These are phyloP conservation scores for Lachnellula willkommii DNA, from an alignment of 2,329 filamentous ascomycete genomes.

Conservation along the genomic window DNA sequence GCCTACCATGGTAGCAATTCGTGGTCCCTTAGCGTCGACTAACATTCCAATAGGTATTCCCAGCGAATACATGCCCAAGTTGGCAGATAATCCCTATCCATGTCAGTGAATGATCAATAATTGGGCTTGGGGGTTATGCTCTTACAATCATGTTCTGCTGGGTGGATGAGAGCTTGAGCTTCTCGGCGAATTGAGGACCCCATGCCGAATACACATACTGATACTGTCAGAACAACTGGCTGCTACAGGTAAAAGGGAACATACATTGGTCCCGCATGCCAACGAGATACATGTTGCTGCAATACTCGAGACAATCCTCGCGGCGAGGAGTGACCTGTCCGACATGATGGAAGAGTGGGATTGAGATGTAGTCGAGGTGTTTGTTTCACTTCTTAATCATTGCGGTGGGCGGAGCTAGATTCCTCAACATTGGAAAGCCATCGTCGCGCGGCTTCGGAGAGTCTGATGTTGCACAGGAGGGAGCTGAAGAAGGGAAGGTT, in stretches of 20 bases:
- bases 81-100: conserved; percentile 61
- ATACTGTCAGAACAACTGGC: conserved; percentile 23
- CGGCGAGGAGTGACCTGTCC: conserved; percentile 50
- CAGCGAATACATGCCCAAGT: conserved; percentile 87
- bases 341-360: conserved; percentile 33
- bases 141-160: conserved; percentile 84
- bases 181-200: conserved; percentile 90
- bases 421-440: neutral
- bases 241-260: conserved; percentile 27
- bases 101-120: conserved; percentile 27
- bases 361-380: neutral
- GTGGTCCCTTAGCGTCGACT: conserved; percentile 75
- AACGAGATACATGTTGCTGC: conserved; percentile 81
- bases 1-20: conserved; percentile 71
- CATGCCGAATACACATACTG: conserved; percentile 98
- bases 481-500: neutral
- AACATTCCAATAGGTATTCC: conserved; percentile 87
- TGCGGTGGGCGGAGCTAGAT: neutral
- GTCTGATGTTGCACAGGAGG: neutral
- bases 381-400: conserved; percentile 18
- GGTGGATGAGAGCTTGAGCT: conserved; percentile 81
- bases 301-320: conserved; percentile 74
- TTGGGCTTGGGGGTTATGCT: conserved; percentile 9
- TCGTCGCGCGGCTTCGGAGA: neutral
- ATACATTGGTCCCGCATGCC: conserved; percentile 87